phyloP scores from a whole-genome alignment of 2,329 filamentous ascomycete species.

The Xylariales sp. region DNA sequence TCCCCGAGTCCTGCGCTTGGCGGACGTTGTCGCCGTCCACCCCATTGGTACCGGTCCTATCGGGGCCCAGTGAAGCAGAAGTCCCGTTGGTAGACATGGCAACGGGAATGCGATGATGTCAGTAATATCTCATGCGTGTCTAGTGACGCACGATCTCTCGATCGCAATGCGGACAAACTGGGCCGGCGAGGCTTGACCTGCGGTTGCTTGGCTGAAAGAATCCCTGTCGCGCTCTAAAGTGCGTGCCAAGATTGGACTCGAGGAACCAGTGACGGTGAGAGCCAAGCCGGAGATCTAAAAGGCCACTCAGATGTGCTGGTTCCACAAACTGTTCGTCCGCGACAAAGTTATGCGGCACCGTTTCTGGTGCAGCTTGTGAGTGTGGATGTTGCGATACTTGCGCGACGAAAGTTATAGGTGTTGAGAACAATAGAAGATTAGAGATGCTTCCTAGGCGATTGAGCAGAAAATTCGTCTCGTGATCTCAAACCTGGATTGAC shows the following conservation, averaged over 20 bases:
- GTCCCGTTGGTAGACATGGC: slow-evolving; percentile 7
- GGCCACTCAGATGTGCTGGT: slow-evolving; percentile 1
- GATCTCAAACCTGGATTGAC: too few relatives aligned
- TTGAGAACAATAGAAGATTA: too few relatives aligned
- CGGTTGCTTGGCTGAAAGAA: slow-evolving; percentile 7
- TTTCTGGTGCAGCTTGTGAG: too few relatives aligned
- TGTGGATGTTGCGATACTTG: too few relatives aligned
- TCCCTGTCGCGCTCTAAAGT: neutral
- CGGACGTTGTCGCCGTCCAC: slow-evolving; percentile 2
- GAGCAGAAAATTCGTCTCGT: too few relatives aligned
- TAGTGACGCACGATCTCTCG: neutral
- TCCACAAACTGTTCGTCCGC: slow-evolving; percentile 1
- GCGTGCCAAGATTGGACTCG: slow-evolving; percentile 4
- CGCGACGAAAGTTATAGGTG: too few relatives aligned
- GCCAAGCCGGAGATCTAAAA: slow-evolving; percentile 5
- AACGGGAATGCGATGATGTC: slow-evolving; percentile 5
- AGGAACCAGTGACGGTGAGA: slow-evolving; percentile 5
- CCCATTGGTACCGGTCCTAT: neutral
- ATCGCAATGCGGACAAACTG: slow-evolving; percentile 3
- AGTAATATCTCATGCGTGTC: neutral
- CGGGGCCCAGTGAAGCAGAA: slow-evolving; percentile 5
- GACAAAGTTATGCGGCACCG: neutral
- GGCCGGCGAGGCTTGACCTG: neutral
- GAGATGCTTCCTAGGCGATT: too few relatives aligned
- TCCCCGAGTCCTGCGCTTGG: slow-evolving; percentile 1